Evolutionary conservation across 208 protist genomes (phyloP), one percentile per base, ranked within the genome.

Genomic region (Trichomonas vaginalis): DNA sequence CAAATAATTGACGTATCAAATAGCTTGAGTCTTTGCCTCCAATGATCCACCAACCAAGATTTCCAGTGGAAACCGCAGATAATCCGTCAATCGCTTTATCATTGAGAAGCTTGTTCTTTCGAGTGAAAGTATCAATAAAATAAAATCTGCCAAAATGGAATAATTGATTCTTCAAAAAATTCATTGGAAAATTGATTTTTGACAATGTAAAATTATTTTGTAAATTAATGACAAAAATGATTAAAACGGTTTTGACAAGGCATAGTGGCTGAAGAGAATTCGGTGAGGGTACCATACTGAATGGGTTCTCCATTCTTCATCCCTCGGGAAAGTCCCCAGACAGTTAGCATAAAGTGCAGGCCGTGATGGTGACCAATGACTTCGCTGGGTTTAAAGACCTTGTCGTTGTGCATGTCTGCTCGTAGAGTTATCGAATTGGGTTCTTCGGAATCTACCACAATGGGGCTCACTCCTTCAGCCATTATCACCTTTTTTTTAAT

Each of bases 401-500:
- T 39, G 86, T 39, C 45, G 46, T 56, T 92, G 86, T 56, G 23
- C 45, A 48, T 92, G 86, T 92, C 86, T 92, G 86, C 45, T 42
- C 45, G 46, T 51, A 48, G 86, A 92, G 86, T 48, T 42, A 92
- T 92, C 86, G 86, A 92, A 92, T 92, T 92, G 86, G 86, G 86
- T 39, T 45, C 51, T 51, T 92, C 86, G 86, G 46, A 45, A 39
- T 40, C 45, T 92, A 92, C 42, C 86, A 51, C 86, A 92, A 92
- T 92, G 86, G 86, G 86, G 86, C 86, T 92, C 86, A 92, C 86
- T 88, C 82, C 82, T 88, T 47, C 15, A 40, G 39, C 39, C 82
- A 88, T 70, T 70, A 70, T 70, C 56, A 70, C 56, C 21, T 70
- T 70, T 70, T 70, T 70, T 70, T 70, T 70, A n/a, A 70, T n/a